phyloP scores from a whole-genome alignment of 2,329 filamentous ascomycete genomes.

The Fusarium duplospermum region DNA sequence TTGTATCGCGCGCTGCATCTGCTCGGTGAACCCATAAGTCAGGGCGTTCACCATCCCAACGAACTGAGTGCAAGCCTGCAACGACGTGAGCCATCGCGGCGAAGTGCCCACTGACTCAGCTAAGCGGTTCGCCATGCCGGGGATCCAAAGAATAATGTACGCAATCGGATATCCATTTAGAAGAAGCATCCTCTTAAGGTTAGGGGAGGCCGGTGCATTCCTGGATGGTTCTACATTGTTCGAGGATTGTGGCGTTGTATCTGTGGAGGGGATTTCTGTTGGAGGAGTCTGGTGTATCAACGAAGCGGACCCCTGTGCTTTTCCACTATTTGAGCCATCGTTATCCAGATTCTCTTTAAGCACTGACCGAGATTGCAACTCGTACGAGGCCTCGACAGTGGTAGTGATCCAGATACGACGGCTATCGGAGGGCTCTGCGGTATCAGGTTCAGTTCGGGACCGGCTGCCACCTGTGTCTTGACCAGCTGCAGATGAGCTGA shows the following conservation, averaged over 20 bases:
- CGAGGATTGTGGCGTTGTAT: neutral
- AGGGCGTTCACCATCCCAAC: neutral
- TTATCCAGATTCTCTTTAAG: neutral
- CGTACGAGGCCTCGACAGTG: neutral
- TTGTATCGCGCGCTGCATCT: neutral
- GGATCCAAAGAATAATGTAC: conserved; percentile 7
- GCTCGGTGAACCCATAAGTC: conserved; percentile 5
- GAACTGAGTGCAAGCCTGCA: conserved; percentile 1
- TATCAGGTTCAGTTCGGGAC: neutral
- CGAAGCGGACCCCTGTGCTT: neutral
- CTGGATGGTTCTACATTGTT: neutral
- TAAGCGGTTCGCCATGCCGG: conserved; percentile 1
- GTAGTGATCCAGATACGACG: neutral
- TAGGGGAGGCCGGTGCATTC: neutral
- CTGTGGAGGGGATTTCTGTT: neutral
- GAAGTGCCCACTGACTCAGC: neutral
- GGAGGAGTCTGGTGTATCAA: neutral
- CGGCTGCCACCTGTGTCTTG: neutral
- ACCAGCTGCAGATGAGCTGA: neutral
- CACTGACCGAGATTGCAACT: neutral
- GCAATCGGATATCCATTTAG: conserved; percentile 6
- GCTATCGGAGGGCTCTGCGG: neutral
- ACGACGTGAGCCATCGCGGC: neutral
- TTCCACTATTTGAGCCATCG: neutral
- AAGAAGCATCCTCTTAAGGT: conserved; percentile 1